Percentiles rank a stretch among this genome's conserved stretches.
phyloP scores from a whole-genome alignment of 2,329 filamentous ascomycete species.

The Cytospora paraplurivora region DNA sequence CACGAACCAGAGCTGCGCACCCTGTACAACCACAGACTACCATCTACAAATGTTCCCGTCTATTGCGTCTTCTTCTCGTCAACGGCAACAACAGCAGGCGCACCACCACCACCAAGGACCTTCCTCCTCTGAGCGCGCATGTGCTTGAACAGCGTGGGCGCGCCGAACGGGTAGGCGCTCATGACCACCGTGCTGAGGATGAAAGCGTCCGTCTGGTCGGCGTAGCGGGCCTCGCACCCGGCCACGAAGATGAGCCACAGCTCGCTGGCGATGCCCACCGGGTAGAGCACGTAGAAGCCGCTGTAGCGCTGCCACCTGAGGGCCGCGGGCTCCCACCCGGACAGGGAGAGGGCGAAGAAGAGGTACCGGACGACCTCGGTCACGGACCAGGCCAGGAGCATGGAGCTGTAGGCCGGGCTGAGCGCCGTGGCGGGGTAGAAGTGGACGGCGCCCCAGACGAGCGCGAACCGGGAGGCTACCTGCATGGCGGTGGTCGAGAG shows the following conservation, averaged over 20 bases:
- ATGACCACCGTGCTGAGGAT: constrained; percentile 30
- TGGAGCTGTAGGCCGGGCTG: constrained; percentile 67
- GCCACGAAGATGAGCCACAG: constrained; percentile 76
- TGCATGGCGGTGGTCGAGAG: constrained; percentile 87
- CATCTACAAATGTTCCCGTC: constrained; percentile 17
- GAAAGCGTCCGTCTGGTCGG: constrained; percentile 30
- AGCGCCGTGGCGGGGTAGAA: constrained; percentile 68
- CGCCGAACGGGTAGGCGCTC: constrained; percentile 46
- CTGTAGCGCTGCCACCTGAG: constrained; percentile 88
- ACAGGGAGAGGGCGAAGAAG: constrained; percentile 80
- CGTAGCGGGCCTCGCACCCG: constrained; percentile 56
- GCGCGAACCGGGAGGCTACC: constrained; percentile 80
- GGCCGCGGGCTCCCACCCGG: constrained; percentile 60
- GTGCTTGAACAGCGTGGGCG: constrained; percentile 86
- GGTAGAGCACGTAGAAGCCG: constrained; percentile 91
- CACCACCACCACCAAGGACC: constrained; percentile 61
- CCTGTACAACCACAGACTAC: too few relatives aligned
- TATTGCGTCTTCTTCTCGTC: constrained; percentile 48
- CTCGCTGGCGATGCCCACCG: constrained; percentile 87
- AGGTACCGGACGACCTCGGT: constrained; percentile 94
- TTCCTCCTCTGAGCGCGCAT: constrained; percentile 92
- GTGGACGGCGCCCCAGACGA: constrained; percentile 83
- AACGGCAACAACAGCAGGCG: not conserved
- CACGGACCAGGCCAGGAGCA: constrained; percentile 84
- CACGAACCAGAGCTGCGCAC: not conserved